Evolutionary conservation across 495 filamentous ascomycete species (phyloP).

Genomic region (Letharia lupina): DNA sequence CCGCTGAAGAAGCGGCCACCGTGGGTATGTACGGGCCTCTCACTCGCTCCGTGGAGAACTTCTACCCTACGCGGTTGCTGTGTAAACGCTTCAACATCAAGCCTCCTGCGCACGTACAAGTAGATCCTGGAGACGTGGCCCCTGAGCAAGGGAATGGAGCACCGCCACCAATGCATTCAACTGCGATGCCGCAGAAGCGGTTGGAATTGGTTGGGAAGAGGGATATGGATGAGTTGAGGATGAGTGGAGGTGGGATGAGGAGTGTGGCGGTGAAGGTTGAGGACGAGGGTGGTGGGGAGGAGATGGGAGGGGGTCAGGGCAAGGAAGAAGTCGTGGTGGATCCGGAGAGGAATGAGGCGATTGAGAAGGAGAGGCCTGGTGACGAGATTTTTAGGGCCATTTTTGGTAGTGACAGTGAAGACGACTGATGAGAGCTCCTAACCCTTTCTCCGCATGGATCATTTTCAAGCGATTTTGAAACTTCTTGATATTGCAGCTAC

Average conservation of each 20-base stretch:
- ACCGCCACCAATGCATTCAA: conserved; percentile 17
- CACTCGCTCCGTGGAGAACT: conserved; percentile 64
- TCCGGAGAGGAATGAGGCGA: conserved; percentile 72
- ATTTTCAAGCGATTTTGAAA: not conserved
- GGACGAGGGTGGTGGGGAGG: conserved; percentile 9
- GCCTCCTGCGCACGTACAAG: conserved; percentile 61
- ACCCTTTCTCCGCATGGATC: too few species aligned
- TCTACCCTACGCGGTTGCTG: conserved; percentile 72
- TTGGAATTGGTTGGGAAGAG: conserved; percentile 38
- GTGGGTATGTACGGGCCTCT: conserved; percentile 88
- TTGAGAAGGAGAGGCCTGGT: conserved; percentile 71
- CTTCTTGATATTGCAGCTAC: not conserved
- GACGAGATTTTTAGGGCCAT: conserved; percentile 92
- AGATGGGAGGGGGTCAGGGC: conserved; percentile 8
- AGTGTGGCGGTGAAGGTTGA: conserved; percentile 11
- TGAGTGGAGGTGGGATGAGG: conserved; percentile 29
- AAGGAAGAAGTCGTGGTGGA: conserved; percentile 46
- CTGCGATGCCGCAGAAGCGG: conserved; percentile 22
- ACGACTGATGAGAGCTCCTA: conserved; percentile 36
- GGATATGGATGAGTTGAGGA: conserved; percentile 48
- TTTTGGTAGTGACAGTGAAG: conserved; percentile 81
- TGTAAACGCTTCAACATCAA: conserved; percentile 90
- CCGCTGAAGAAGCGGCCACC: conserved; percentile 79
- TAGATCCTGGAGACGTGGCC: conserved; percentile 42
- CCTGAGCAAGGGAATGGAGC: conserved; percentile 21